Conservation (phyloP, 1,284 basidiomycete species). For the Jaminaea rosea region DNA sequence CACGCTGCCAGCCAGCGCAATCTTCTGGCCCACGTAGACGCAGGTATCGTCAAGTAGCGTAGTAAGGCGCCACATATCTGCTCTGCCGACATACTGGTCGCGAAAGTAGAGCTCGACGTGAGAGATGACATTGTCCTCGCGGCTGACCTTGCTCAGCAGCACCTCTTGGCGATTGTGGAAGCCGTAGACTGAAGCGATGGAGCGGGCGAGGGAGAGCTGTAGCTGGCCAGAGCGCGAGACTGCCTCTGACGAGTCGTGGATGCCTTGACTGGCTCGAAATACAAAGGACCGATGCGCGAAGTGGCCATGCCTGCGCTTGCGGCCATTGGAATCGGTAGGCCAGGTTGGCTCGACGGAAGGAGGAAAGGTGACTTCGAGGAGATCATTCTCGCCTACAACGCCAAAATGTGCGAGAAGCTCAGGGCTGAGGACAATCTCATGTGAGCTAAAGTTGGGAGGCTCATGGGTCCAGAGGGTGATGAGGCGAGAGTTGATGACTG, state of each 20-base stretch:
- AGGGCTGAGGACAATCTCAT: constrained; percentile 42
- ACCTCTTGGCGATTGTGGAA: constrained; percentile 38
- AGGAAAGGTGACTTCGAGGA: constrained; percentile 23
- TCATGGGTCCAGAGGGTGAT: constrained; percentile 38
- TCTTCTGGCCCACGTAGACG: constrained; percentile 44
- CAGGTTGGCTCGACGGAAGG: not conserved
- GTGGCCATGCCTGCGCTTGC: not conserved
- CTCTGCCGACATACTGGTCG: constrained; percentile 44
- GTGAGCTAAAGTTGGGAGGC: constrained; percentile 39
- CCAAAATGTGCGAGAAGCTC: constrained; percentile 20
- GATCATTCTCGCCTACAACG: constrained; percentile 30
- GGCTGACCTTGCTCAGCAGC: constrained; percentile 25
- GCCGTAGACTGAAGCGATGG: constrained; percentile 29
- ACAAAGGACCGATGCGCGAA: constrained; percentile 16
- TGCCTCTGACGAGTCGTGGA: constrained; percentile 31
- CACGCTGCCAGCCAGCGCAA: constrained; percentile 38
- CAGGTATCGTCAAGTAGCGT: constrained; percentile 39
- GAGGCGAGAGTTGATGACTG: constrained; percentile 8
- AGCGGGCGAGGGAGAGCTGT: constrained; percentile 34
- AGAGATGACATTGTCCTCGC: constrained; percentile 28
- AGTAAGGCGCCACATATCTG: constrained; percentile 46
- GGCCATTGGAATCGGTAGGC: not conserved
- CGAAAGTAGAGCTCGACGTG: constrained; percentile 46
- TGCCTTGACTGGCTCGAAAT: constrained; percentile 27
- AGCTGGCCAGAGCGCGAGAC: constrained; percentile 25